Conservation (phyloP, 495 filamentous ascomycete genomes). For the Lophiotrema nucula region DNA sequence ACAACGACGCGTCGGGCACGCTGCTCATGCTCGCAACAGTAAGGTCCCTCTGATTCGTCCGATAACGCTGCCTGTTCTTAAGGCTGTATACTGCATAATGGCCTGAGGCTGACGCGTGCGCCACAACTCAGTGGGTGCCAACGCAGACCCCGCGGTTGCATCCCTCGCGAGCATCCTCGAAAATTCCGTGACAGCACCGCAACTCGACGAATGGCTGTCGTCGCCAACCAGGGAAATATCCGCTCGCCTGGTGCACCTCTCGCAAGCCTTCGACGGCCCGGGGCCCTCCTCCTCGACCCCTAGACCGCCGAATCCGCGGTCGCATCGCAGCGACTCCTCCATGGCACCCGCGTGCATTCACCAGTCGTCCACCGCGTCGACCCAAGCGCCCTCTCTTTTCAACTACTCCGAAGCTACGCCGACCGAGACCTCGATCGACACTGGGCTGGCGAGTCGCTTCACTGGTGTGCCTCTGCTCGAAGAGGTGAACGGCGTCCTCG, state of each 20-base stretch:
- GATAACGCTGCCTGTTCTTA: background rate
- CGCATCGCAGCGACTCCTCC: conserved; percentile 15
- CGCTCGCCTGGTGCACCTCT: conserved; percentile 28
- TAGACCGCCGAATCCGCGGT: background rate
- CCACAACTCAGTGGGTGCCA: conserved; percentile 13
- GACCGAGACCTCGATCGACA: conserved; percentile 30
- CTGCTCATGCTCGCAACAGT: background rate
- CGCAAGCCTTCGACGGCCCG: conserved; percentile 11
- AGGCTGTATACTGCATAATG: background rate
- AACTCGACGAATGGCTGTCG: conserved; percentile 22
- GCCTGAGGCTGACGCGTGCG: conserved; percentile 23
- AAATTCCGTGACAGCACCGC: conserved; percentile 13
- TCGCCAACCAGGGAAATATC: conserved; percentile 26
- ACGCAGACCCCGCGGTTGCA: conserved; percentile 5
- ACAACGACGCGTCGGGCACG: background rate
- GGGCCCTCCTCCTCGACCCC: background rate
- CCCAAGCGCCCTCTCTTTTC: conserved; percentile 28
- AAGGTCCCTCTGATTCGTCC: conserved; percentile 1
- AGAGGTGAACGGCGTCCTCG: conserved; percentile 29
- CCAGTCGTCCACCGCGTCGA: conserved; percentile 25
- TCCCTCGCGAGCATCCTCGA: conserved; percentile 21
- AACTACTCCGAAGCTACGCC: conserved; percentile 27
- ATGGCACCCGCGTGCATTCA: conserved; percentile 33
- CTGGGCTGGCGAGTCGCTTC: conserved; percentile 23
- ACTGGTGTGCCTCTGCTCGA: conserved; percentile 30